A percentile compares a stretch with the other conserved stretches of the same genome.
phyloP scores from a whole-genome alignment of 768 basidiomycete genomes.

The Calocera cornea region DNA sequence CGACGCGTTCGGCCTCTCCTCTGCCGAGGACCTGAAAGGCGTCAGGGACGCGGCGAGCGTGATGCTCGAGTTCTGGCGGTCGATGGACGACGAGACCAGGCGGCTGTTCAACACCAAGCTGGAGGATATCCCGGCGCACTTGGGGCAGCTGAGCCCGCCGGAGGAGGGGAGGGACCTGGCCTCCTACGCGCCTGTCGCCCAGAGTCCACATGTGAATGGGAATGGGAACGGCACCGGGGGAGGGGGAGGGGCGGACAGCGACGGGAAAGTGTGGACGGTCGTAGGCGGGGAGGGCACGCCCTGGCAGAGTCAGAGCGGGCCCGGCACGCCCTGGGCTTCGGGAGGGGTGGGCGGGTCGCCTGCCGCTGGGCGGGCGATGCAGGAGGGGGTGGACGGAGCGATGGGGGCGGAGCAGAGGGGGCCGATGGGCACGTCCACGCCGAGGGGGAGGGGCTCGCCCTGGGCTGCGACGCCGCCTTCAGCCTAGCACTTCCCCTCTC shows the following conservation, averaged over 20 bases:
- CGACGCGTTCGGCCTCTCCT: background rate
- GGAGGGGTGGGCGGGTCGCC: background rate
- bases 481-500: background rate
- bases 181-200: background rate
- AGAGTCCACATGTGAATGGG: background rate
- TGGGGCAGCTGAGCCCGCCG: background rate
- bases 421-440: background rate
- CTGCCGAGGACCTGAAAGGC: background rate
- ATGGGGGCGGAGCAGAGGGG: background rate
- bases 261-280: background rate
- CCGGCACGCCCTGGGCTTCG: background rate
- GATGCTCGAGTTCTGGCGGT: background rate
- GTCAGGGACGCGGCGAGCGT: background rate
- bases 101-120: background rate
- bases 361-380: background rate
- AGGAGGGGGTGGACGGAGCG: background rate
- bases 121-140: background rate
- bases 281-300: background rate
- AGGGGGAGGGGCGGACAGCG: no score
- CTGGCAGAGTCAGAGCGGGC: slow-evolving; percentile 1
- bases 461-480: background rate
- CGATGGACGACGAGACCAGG: background rate
- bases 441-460: background rate
- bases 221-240: background rate
- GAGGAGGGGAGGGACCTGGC: background rate